Evolutionary conservation across 192 early-diverging fungal genomes (phyloP).

Genomic region (Polychytrium aggregatum): DNA sequence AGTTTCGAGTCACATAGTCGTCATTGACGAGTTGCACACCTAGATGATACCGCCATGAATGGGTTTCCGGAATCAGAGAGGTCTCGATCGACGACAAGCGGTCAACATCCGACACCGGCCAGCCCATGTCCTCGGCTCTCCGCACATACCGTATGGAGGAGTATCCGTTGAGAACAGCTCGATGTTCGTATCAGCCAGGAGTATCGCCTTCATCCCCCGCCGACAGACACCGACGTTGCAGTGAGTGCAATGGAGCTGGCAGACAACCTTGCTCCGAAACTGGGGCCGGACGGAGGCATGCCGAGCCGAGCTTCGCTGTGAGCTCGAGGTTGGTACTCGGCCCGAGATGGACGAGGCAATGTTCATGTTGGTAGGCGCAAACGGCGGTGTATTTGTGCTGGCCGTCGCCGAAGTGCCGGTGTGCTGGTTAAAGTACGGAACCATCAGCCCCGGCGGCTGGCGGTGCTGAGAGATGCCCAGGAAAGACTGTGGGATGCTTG

Average conservation of each 20-base stretch:
- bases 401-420: too few species aligned
- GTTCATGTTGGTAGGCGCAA: too few species aligned
- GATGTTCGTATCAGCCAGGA: constrained; percentile 56
- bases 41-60: constrained; percentile 1
- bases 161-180: constrained; percentile 67
- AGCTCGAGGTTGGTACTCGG: too few species aligned
- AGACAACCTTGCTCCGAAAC: constrained; percentile 61
- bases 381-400: too few species aligned
- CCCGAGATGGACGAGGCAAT: too few species aligned
- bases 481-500: too few species aligned
- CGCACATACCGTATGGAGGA: constrained; percentile 42
- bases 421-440: too few species aligned
- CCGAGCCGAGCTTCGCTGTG: too few species aligned
- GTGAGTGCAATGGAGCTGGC: constrained; percentile 53
- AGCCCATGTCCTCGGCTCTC: constrained; percentile 1
- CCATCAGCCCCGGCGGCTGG: too few species aligned
- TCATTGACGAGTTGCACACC: constrained; percentile 60
- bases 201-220: constrained; percentile 73
- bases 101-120: constrained; percentile 1
- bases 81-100: background rate
- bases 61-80: background rate
- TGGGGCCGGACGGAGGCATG: constrained; percentile 49
- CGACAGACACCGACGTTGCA: constrained; percentile 50
- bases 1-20: constrained; percentile 72
- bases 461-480: too few species aligned